These are phyloP conservation scores for Phytophthora macrochlamydospora DNA, from an alignment of 352 stramenopile species.

Conservation along the genomic window DNA sequence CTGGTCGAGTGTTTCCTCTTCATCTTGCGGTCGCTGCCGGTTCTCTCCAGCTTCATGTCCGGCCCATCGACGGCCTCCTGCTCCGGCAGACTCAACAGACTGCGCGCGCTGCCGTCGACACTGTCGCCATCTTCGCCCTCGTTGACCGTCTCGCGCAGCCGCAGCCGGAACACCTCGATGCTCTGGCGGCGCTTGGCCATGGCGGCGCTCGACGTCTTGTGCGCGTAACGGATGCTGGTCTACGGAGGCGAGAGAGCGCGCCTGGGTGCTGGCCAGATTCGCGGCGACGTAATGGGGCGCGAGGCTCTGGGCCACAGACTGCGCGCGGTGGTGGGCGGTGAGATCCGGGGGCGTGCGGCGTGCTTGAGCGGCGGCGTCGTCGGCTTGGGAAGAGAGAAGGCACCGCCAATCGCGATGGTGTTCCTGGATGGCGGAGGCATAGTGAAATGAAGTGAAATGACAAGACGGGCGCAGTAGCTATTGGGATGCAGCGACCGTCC, in stretches of 20 bases:
- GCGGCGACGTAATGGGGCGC: background rate
- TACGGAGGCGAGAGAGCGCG: background rate
- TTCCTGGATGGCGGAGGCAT: too few species aligned
- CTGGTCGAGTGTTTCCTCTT: conserved; percentile 24
- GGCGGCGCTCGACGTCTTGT: background rate
- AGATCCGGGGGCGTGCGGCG: background rate
- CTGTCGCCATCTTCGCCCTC: conserved; percentile 50
- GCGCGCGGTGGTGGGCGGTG: background rate
- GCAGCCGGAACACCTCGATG: conserved; percentile 76
- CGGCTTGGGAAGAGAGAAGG: too few species aligned
- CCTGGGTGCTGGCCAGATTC: background rate
- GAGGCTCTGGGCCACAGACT: background rate
- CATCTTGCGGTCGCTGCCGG: background rate
- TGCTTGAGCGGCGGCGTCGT: too few species aligned
- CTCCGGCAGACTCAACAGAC: conserved; percentile 28
- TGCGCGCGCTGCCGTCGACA: conserved; percentile 16
- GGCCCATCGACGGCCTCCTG: background rate
- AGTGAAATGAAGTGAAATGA: too few species aligned
- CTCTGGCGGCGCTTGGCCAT: conserved; percentile 31
- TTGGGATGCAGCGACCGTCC: too few species aligned
- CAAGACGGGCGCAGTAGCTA: too few species aligned
- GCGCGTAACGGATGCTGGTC: background rate
- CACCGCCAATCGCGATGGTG: too few species aligned
- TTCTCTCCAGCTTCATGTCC: background rate
- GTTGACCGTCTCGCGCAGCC: conserved; percentile 69